phyloP scores from a whole-genome alignment of 2,329 filamentous ascomycete genomes.

The Colletotrichum cordylinicola region DNA sequence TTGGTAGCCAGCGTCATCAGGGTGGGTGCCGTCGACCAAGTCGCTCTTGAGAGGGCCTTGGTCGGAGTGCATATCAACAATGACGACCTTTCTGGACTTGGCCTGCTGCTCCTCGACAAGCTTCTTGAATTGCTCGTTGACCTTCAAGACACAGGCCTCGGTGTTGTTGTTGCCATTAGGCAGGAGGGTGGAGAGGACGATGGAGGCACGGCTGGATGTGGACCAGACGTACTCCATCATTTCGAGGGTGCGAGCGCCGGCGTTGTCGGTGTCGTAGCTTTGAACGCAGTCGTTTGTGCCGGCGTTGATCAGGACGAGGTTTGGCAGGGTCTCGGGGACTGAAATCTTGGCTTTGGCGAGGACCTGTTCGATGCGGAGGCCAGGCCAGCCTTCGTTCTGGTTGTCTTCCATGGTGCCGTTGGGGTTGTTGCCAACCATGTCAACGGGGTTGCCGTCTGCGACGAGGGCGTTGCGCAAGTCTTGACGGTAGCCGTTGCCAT shows the following conservation, averaged over 20 bases:
- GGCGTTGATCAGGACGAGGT: slow-evolving; percentile 46
- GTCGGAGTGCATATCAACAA: slow-evolving; percentile 44
- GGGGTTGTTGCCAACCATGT: slow-evolving; percentile 47
- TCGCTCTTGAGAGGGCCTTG: slow-evolving; percentile 35
- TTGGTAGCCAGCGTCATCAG: slow-evolving; percentile 41
- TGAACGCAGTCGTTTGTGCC: slow-evolving; percentile 50
- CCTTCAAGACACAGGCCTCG: slow-evolving; percentile 29
- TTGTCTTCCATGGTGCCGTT: slow-evolving; percentile 45
- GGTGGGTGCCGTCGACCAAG: slow-evolving; percentile 44
- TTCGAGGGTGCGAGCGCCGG: slow-evolving; percentile 36
- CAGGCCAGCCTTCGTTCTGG: slow-evolving; percentile 51
- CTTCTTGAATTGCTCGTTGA: slow-evolving; percentile 38
- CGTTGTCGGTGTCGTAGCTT: slow-evolving; percentile 31
- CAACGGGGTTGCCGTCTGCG: slow-evolving; percentile 37
- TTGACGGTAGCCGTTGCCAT: slow-evolving; percentile 45
- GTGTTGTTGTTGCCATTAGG: slow-evolving; percentile 33
- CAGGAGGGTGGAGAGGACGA: slow-evolving; percentile 45
- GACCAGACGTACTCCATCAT: slow-evolving; percentile 40
- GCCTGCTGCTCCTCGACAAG: slow-evolving; percentile 32
- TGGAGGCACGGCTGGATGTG: slow-evolving; percentile 34
- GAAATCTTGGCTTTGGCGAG: slow-evolving; percentile 34
- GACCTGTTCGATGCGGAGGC: slow-evolving; percentile 45
- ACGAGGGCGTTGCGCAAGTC: slow-evolving; percentile 35
- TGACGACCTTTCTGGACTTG: slow-evolving; percentile 35
- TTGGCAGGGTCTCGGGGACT: slow-evolving; percentile 38